phyloP scores from a whole-genome alignment of 1,284 basidiomycete genomes.

The Ustilago shanxiensis region DNA sequence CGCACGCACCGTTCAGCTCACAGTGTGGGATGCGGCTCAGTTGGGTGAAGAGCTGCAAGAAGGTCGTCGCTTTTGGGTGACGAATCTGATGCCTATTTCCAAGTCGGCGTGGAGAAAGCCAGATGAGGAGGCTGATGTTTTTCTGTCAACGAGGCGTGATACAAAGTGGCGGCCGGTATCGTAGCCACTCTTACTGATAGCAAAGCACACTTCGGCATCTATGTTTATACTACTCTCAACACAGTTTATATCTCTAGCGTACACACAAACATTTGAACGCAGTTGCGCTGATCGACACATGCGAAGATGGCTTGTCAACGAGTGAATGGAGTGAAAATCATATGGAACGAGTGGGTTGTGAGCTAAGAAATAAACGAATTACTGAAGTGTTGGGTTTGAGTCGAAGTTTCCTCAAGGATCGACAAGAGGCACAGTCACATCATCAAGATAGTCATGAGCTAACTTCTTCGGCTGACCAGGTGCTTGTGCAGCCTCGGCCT shows the following conservation, averaged over 20 bases:
- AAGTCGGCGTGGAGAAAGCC: conserved; percentile 77
- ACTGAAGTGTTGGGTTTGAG: too few species aligned
- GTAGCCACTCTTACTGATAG: background rate
- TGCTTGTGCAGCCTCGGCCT: background rate
- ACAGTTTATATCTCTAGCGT: background rate
- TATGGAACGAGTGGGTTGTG: background rate
- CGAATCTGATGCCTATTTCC: conserved; percentile 77
- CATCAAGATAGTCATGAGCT: conserved; percentile 23
- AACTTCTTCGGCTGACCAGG: background rate
- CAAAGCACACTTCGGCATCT: background rate
- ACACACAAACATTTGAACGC: background rate
- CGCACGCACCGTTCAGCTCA: conserved; percentile 58
- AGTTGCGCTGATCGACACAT: background rate
- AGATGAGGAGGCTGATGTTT: conserved; percentile 75
- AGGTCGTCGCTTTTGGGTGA: conserved; percentile 72
- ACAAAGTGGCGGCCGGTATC: conserved; percentile 74
- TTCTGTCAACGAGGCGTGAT: conserved; percentile 76
- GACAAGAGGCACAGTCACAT: conserved; percentile 15
- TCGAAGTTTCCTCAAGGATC: conserved; percentile 2
- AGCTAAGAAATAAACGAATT: background rate
- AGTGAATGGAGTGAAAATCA: background rate
- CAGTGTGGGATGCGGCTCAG: conserved; percentile 46
- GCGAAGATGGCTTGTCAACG: background rate
- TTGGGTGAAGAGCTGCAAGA: conserved; percentile 39
- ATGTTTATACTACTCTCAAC: background rate